These are phyloP conservation scores for Bromus sterilis DNA, from an alignment of 176 grass and related monocot genomes.

Conservation along the genomic window DNA sequence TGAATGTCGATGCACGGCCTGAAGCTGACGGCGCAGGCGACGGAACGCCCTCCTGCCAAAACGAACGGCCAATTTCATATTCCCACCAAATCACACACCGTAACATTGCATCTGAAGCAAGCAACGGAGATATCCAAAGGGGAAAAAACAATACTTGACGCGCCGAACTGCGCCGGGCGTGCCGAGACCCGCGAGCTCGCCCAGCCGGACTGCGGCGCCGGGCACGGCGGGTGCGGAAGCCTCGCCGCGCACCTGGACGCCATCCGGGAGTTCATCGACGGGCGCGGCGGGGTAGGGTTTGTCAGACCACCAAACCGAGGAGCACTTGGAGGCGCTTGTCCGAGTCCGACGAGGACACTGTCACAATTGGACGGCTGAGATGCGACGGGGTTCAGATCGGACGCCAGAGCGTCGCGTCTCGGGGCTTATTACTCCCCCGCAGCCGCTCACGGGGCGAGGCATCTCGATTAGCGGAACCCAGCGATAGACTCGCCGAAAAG, in stretches of 20 bases:
- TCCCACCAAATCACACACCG: not conserved
- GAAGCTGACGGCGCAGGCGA: conserved; percentile 46
- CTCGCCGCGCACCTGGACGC: conserved; percentile 18
- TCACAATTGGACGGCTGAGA: not conserved
- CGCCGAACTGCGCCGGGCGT: not conserved
- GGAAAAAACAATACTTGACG: conserved; percentile 12
- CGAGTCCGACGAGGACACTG: no score
- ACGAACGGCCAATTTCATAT: not conserved
- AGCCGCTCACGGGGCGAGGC: not conserved
- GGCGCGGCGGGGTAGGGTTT: not conserved
- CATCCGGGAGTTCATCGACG: not conserved
- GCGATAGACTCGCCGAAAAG: not conserved
- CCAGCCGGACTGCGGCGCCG: not conserved
- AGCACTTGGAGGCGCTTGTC: no score
- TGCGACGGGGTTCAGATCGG: not conserved
- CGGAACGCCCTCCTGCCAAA: conserved; percentile 9
- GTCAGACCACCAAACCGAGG: not conserved
- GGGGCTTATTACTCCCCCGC: not conserved
- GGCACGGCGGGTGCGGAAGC: not conserved
- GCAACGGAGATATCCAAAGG: not conserved
- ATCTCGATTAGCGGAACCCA: not conserved
- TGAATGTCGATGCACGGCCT: conserved; percentile 92
- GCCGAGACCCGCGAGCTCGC: not conserved
- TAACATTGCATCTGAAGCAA: not conserved
- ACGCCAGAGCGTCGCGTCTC: not conserved